Evolutionary conservation across 768 basidiomycete species (phyloP), one percentile per base, ranked within the genome.

Genomic region (Favolaschia claudopus): DNA sequence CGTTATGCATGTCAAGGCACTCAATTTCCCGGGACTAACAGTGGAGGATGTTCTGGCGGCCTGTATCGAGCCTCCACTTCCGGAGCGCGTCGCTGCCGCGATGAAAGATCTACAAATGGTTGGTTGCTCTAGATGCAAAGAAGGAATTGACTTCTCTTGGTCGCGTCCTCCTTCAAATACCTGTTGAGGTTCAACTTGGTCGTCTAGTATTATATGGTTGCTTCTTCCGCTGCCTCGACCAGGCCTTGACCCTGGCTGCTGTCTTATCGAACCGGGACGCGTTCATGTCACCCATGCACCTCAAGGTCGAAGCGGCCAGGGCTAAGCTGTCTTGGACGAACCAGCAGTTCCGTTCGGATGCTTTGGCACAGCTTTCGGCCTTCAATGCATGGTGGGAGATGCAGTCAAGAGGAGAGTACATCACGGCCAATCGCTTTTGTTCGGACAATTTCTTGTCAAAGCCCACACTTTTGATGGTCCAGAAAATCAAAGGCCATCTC

Each of bases 1-100:
- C 43, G 93, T 96, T 15, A 98, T 98, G 95, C 95, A 95, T 70
- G 86, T 98, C 72, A 97, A 96, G 69, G 95, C 95, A 9, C 82
- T 97, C 32, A 88, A 93, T 70, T 90, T 97, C 70, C 92, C 93
- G 7, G 87, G 85, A 39, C 87, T 95, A 87, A 76, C 85, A 27
- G 92, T 94, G 7, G 91, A 96, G 68, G 90, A 96, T 58, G 94
- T 97, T 20, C 80, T 98, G 32, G 86, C 85, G 1, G 87, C 85
- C 12, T 83, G 89, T 13, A 97, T 97, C 52, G 95, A 98, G 70
- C 91, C 96, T 15, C 96, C 96, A n/a, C 86, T 84, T 32, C 74
- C 84, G 1, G 82, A 83, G 32, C 89, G 93, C 20, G 89, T 98
- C 31, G 77, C 75, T 13, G 88, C 92, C 44, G 96, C 95, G 1